A percentile compares a stretch with the other conserved stretches of the same genome.
Conservation (phyloP, 2,329 filamentous ascomycete genomes). For the Phaeosphaeria sp. region DNA sequence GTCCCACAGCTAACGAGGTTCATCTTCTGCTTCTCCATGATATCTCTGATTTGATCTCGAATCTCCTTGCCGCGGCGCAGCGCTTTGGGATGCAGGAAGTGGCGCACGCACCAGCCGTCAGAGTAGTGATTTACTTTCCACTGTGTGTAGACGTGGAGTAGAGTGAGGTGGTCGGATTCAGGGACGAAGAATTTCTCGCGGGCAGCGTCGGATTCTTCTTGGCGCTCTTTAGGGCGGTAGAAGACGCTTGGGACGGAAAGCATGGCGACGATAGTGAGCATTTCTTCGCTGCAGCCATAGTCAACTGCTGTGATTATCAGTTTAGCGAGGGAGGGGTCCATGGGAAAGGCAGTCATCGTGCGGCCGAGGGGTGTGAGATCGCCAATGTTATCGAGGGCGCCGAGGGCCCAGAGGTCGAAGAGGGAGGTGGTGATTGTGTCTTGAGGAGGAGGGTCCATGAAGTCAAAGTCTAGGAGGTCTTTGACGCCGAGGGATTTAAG, state of each 20-base stretch:
- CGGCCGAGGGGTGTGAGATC: slow-evolving; percentile 85
- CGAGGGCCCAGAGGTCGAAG: slow-evolving; percentile 96
- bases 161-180: slow-evolving; percentile 94
- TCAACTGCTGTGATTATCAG: slow-evolving; percentile 89
- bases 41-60: slow-evolving; percentile 88
- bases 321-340: slow-evolving; percentile 96
- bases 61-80: slow-evolving; percentile 92
- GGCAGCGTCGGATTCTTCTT: slow-evolving; percentile 94
- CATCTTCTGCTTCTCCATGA: slow-evolving; percentile 95
- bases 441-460: slow-evolving; percentile 98
- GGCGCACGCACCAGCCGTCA: slow-evolving; percentile 89
- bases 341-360: slow-evolving; percentile 97
- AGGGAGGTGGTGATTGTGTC: slow-evolving; percentile 97
- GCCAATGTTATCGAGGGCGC: slow-evolving; percentile 90
- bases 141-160: slow-evolving; percentile 93
- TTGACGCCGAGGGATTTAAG: slow-evolving; percentile 94
- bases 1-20: slow-evolving; percentile 85
- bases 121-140: slow-evolving; percentile 91
- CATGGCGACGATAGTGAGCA: slow-evolving; percentile 98
- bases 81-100: slow-evolving; percentile 96
- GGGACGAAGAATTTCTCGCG: slow-evolving; percentile 98
- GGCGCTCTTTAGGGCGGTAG: slow-evolving; percentile 93
- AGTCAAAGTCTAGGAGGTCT: slow-evolving; percentile 94
- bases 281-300: slow-evolving; percentile 94
- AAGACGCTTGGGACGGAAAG: slow-evolving; percentile 95